Percentiles rank a stretch among this genome's conserved stretches.
Conservation (phyloP, 345 rosid genomes). For the Ceriops tagal region DNA sequence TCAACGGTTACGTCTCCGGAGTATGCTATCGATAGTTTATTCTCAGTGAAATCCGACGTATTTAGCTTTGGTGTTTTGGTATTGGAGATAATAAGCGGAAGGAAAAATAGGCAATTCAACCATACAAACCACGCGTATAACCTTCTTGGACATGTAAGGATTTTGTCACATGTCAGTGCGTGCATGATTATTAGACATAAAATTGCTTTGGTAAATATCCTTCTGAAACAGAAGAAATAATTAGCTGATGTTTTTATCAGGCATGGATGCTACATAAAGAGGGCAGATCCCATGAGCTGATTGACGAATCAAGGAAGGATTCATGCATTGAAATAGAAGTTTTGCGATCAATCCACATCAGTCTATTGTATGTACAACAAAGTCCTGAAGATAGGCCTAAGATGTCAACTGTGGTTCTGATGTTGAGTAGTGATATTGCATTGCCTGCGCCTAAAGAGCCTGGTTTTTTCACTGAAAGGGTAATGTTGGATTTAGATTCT, state of each 20-base stretch:
- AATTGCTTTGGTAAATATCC: too few species aligned
- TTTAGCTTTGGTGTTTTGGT: slow-evolving; percentile 15
- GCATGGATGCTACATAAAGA: slow-evolving; percentile 13
- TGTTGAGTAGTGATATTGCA: slow-evolving; percentile 12
- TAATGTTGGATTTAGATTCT: not conserved
- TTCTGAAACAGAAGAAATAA: not conserved
- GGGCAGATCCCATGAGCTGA: slow-evolving; percentile 1
- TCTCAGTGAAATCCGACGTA: slow-evolving; percentile 9
- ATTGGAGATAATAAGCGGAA: slow-evolving; percentile 1
- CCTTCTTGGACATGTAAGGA: slow-evolving; percentile 16
- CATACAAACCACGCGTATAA: slow-evolving; percentile 4
- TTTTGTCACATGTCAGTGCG: not conserved
- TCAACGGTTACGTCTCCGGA: slow-evolving; percentile 18
- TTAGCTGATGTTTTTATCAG: not conserved
- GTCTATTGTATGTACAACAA: slow-evolving; percentile 19
- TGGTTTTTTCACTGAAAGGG: slow-evolving; percentile 20
- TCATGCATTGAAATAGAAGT: slow-evolving; percentile 7
- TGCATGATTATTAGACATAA: too few species aligned
- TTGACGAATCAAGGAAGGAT: not conserved
- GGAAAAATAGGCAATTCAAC: slow-evolving; percentile 1
- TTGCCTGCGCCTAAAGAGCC: slow-evolving; percentile 18
- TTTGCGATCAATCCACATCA: slow-evolving; percentile 2
- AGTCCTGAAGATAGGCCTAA: slow-evolving; percentile 16
- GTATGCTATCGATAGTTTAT: slow-evolving; percentile 10
- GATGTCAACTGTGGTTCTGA: slow-evolving; percentile 22